A percentile compares a stretch with the other conserved stretches of the same genome.
Evolutionary conservation across 2,329 filamentous ascomycete genomes (phyloP).

Genomic region (Fusarium hostae): DNA sequence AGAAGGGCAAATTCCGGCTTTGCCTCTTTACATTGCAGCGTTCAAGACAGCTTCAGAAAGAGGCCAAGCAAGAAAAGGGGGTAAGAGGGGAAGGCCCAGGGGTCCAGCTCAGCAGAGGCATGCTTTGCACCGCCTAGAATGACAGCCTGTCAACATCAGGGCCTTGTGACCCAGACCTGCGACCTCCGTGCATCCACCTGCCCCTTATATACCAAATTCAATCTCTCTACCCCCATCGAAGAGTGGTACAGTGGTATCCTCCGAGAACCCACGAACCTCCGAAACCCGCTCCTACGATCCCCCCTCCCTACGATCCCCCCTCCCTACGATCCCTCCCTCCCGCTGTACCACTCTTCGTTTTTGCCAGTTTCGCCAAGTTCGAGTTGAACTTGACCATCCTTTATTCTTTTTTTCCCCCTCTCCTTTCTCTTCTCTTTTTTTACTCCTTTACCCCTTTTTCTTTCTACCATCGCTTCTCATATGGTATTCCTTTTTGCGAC

Average conservation of each 20-base stretch:
- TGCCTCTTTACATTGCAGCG: background rate
- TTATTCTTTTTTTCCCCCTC: background rate
- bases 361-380: background rate
- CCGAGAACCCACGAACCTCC: background rate
- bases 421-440: rapidly evolving
- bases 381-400: background rate
- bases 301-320: background rate
- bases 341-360: background rate
- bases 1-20: background rate
- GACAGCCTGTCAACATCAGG: rapidly evolving
- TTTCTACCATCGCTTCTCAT: rapidly evolving
- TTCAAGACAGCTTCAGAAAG: background rate
- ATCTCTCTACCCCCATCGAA: background rate
- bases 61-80: background rate
- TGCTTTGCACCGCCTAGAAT: background rate
- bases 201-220: background rate
- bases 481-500: background rate
- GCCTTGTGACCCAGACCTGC: no score
- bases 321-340: background rate
- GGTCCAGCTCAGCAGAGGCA: background rate
- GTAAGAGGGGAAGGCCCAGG: no score
- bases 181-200: background rate
- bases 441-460: no score
- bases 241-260: background rate
- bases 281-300: background rate